Base-by-base conservation (phyloP, 192 early-diverging fungal genomes). In the Geranomyces variabilis region DNA sequence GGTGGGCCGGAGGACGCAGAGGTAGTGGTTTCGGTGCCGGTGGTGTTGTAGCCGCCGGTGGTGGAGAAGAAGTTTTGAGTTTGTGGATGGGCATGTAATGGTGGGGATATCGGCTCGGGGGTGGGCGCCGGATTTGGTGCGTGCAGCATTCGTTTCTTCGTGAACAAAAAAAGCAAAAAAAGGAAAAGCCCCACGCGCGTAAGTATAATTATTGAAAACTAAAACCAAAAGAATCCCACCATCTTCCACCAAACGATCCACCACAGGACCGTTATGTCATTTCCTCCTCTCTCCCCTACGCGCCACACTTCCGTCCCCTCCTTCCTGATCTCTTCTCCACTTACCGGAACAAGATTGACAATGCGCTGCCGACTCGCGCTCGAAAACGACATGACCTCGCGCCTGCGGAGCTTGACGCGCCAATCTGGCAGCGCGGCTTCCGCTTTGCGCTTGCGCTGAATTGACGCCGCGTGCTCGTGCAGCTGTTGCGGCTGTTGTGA, bases 321-420 rank as follows among this genome's bases (percentile, higher is more conserved):
- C n/a, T n/a, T n/a, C n/a, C n/a, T n/a, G n/a, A n/a, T 41, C 36
- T 41, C 10, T 41, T 41, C 10, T 10, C 10, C 30, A 17, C 68
- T 24, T 72, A 63, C 70, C 13, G 70, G 70, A 26, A 72, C 19
- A 29, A 72, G 26, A n/a, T 28, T 34, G 6, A 64, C 49, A 53
- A 72, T 72, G 26, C 70, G 59, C 46, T 64, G 59, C 41, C 70
- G 43, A 1, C 36, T 29, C 15, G 17, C n/a, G 26, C 31, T 47
- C 68, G 44, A 43, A 55, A 72, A 72, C 15, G 70, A 72, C 70
- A 72, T 72, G 70, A 64, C 70, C 62, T 72, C 70, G 28, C 70
- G 36, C 31, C 70, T 43, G 30, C 70, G 60, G 12, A 72, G 10
- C 48, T 72, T 72, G 17, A 34, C 49, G 28, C 62, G 28, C 70